These are phyloP conservation scores for Plectosphaerella plurivora DNA, from an alignment of 2,329 filamentous ascomycete species.

Conservation along the genomic window DNA sequence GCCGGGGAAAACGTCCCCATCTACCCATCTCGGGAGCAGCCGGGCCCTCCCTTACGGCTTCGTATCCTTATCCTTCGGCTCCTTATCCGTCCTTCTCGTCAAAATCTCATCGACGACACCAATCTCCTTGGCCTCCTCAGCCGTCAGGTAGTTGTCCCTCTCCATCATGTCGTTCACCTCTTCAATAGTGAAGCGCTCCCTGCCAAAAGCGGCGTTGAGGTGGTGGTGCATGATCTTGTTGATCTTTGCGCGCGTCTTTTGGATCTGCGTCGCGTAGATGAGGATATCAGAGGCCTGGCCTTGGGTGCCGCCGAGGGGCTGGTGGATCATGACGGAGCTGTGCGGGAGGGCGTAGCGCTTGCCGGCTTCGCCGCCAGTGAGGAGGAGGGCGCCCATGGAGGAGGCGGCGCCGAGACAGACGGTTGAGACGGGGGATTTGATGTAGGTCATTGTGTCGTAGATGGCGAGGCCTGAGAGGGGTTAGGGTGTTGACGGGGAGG, in stretches of 20 bases:
- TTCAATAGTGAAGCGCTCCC: conserved; percentile 73
- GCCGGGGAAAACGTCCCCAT: no score
- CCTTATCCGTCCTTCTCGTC: conserved; percentile 49
- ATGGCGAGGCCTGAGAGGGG: conserved; percentile 63
- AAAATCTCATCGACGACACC: conserved; percentile 92
- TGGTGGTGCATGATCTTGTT: conserved; percentile 89
- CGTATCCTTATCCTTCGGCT: conserved; percentile 10
- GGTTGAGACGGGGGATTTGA: conserved; percentile 85
- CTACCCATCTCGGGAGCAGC: no score
- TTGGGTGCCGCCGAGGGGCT: conserved; percentile 72
- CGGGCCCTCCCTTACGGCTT: neutral
- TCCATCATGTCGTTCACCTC: conserved; percentile 96
- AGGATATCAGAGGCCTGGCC: conserved; percentile 76
- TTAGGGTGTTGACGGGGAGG: neutral
- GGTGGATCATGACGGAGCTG: conserved; percentile 94
- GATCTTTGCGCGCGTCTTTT: conserved; percentile 76
- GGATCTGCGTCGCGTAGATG: conserved; percentile 95
- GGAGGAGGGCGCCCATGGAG: conserved; percentile 86
- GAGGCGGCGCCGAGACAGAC: conserved; percentile 94
- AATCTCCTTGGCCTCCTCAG: conserved; percentile 80
- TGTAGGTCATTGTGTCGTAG: conserved; percentile 99
- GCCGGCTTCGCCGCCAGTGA: conserved; percentile 79
- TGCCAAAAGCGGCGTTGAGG: conserved; percentile 69
- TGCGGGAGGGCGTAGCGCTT: conserved; percentile 90
- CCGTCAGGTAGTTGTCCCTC: conserved; percentile 89